Evolutionary conservation across 2,329 filamentous ascomycete species (phyloP), one percentile per base, ranked within the genome.

Genomic region (Endocalyx cinctus): DNA sequence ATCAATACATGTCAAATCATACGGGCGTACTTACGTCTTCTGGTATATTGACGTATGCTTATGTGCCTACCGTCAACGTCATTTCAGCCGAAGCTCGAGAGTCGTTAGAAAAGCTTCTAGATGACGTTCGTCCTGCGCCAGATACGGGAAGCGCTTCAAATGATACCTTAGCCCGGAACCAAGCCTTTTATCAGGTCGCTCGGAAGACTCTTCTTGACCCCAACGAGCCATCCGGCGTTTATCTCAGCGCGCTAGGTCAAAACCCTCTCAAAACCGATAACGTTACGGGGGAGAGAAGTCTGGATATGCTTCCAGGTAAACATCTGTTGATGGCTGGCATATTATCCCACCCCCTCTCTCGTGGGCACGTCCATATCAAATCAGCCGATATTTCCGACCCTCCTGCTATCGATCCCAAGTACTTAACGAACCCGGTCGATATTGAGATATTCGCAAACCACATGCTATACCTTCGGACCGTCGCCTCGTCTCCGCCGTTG

Each of bases 391-490:
- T 17, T 1, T 33, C 31, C 4, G 16, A 20, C 3, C 20, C 14
- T 5, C 39, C 43, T 2, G 17, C 19, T 6, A 42, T 46, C 13
- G 45, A 48, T 16, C 43, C 43, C 2, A 35, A 30, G 13, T 48
- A 43, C 29, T 17, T 48, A 7, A 38, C 37, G 7, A 41, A 45
- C 31, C 36, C 41, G 2, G 11, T 48, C n/a, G 43, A 46, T 27
- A 13, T 43, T 26, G 45, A 46, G 22, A 18, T 48, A 13, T 38
- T 36, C 11, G 34, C 39, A 16, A 20, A 45, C 32, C 39, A 46
- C 18, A 29, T 46, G 31, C 34, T 42, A 8, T 41, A 42, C 14
- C 27, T 48, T 3, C 31, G 38, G 13, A 27, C 17, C 2, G 14
- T 48, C 17, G 37, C 37, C 4, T 7, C 23, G 10, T 33, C 38